A percentile compares a stretch with the other conserved stretches of the same genome.
These are phyloP conservation scores for Isoetes taiwanensis DNA, from an alignment of 75 land plant species.

Conservation along the genomic window DNA sequence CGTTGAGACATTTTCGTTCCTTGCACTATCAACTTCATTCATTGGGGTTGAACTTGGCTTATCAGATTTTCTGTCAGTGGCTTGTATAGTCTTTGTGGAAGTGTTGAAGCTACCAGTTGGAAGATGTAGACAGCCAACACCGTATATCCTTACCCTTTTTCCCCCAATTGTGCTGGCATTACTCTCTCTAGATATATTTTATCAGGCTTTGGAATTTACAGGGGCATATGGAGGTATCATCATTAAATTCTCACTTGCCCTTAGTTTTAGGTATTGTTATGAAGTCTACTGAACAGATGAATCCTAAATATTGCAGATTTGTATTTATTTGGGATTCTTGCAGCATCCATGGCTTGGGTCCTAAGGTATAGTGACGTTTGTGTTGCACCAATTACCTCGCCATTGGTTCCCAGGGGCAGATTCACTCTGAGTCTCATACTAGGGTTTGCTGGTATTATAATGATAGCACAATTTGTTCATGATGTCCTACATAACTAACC, in stretches of 20 bases:
- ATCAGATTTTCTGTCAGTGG: slow-evolving; percentile 80
- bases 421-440: slow-evolving; percentile 45
- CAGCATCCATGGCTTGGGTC: slow-evolving; percentile 95
- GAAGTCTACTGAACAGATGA: no score
- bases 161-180: slow-evolving; percentile 74
- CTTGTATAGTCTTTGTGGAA: no score
- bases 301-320: no score
- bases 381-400: slow-evolving; percentile 24
- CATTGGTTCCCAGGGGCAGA: slow-evolving; percentile 78
- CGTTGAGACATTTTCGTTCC: slow-evolving; percentile 65
- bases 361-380: slow-evolving; percentile 49
- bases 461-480: slow-evolving; percentile 52
- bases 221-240: slow-evolving; percentile 99
- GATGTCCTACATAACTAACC: no score
- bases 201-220: slow-evolving; percentile 91
- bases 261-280: no score
- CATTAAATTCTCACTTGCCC: no score
- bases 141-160: slow-evolving; percentile 54
- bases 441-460: slow-evolving; percentile 61
- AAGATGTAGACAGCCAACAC: slow-evolving; percentile 40
- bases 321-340: slow-evolving; percentile 80
- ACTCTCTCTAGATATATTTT: slow-evolving; percentile 81
- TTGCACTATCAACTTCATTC: slow-evolving; percentile 88
- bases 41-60: slow-evolving; percentile 93
- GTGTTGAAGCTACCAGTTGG: slow-evolving; percentile 82